Evolutionary conservation across 352 stramenopile genomes (phyloP).

Genomic region (Phytophthora quininea): DNA sequence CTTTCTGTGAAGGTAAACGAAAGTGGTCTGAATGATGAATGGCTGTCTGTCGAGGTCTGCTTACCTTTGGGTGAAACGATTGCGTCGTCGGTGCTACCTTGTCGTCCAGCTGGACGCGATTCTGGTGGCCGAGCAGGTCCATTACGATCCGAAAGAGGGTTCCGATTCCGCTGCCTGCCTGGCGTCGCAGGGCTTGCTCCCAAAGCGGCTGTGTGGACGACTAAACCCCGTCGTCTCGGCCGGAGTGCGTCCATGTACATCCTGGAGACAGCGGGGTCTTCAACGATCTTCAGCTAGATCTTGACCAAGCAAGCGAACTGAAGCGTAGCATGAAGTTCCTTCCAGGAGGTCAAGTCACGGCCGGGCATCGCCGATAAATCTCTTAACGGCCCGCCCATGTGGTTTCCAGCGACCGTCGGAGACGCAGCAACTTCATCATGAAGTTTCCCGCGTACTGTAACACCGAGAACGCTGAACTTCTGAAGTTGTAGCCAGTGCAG

Average conservation of each 20-base stretch:
- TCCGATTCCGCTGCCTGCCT: not conserved
- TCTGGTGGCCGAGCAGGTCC: not conserved
- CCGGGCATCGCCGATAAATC: not conserved
- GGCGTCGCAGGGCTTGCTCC: no score
- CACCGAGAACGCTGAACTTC: not conserved
- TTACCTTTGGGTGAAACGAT: not conserved
- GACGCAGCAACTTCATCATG: no score
- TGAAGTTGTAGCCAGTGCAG: slow-evolving; percentile 1
- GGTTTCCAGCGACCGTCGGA: no score
- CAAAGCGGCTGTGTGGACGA: no score
- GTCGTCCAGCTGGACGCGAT: not conserved
- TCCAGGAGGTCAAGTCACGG: not conserved
- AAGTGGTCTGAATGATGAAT: no score
- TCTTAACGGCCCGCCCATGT: not conserved
- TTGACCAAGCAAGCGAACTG: no score
- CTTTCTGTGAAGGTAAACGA: not conserved
- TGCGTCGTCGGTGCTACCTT: not conserved
- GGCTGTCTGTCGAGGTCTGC: not conserved
- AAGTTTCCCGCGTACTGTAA: no score
- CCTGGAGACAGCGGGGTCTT: no score
- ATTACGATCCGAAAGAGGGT: not conserved
- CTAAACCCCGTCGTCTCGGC: no score
- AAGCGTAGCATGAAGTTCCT: not conserved
- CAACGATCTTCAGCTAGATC: no score
- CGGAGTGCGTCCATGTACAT: no score